Evolutionary conservation across 1,139 yeast species (phyloP).

Genomic region (Nakaseomyces kungkrabaensis): DNA sequence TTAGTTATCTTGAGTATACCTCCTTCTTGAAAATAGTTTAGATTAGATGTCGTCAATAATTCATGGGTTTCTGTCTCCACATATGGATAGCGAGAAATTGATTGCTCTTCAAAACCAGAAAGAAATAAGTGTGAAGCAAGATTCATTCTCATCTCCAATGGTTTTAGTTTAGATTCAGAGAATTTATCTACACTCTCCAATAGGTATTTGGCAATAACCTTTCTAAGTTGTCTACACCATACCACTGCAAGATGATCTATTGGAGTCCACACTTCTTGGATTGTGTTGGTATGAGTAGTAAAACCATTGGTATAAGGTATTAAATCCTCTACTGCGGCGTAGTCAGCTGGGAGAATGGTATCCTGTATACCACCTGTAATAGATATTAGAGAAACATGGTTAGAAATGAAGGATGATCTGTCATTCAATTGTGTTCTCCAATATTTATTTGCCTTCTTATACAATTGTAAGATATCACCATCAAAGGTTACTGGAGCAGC

Average conservation of each 20-base stretch:
- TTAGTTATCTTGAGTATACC: not conserved
- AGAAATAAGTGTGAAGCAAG: conserved; percentile 43
- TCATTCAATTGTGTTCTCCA: conserved; percentile 58
- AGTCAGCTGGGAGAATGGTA: conserved; percentile 83
- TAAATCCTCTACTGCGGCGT: conserved; percentile 64
- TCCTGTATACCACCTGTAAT: conserved; percentile 89
- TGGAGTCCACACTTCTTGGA: conserved; percentile 90
- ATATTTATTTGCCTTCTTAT: conserved; percentile 63
- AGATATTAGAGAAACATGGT: conserved; percentile 53
- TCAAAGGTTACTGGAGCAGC: conserved; percentile 95
- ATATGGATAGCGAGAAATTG: not conserved
- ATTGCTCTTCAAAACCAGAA: conserved; percentile 47
- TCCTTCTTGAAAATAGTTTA: not conserved
- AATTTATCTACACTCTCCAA: conserved; percentile 47
- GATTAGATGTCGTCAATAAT: not conserved
- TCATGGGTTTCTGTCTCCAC: not conserved
- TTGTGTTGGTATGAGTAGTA: conserved; percentile 73
- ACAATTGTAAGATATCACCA: conserved; percentile 69
- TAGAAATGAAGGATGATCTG: conserved; percentile 19
- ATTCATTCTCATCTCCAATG: conserved; percentile 47
- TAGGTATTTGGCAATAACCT: conserved; percentile 48
- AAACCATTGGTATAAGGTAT: conserved; percentile 72
- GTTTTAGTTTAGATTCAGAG: conserved; percentile 38
- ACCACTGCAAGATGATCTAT: conserved; percentile 93
- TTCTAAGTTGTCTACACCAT: conserved; percentile 89